Evolutionary conservation across 2,329 filamentous ascomycete genomes (phyloP), one percentile per base, ranked within the genome.

Genomic region (Cladosporium halotolerans): DNA sequence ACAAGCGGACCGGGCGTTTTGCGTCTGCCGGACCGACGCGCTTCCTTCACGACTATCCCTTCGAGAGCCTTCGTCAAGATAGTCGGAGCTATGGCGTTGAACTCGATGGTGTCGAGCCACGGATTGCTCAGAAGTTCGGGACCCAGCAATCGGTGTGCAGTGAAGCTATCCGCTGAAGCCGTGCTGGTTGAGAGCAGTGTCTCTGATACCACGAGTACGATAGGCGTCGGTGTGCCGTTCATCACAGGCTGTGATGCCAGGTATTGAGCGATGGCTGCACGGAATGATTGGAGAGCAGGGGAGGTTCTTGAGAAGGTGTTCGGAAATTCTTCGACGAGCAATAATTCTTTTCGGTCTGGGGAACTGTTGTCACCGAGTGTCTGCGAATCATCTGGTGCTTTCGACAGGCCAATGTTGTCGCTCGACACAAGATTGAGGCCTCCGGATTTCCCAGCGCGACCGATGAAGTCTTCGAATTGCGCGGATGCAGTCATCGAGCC

Each of bases 401-500:
- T 8, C 7, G 19, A 7, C 5, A 18, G 10, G 9, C 33, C 45
- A 6, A 39, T 16, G 9, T 49, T 16, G 23, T 28, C 45, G 9
- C 34, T 38, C 19, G 34, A 32, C 9, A 42, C 45, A 72, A 76
- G 62, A 7, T 86, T 79, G 42, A 96, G 76, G 51, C 85, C 85
- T 13, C 85, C 82, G 69, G 93, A 96, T 58, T 85, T 87, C 53
- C 89, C 86, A 51, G 89, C 85, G 53, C 90, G 81, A 9, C 83
- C 85, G 55, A 99, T 76, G 61, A 97, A 99, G 57, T 97, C 92
- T 61, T 95, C 89, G 64, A 99, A 99, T 60, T 95, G 88, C 6
- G 83, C 78, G 4, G 88, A 83, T 31, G 84, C 79, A 1, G 90
- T 91, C 40, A 83, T 75, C 47, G 84, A 84, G 0, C 82, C 83